phyloP scores from a whole-genome alignment of 202 grass and related monocot species.

The Digitaria exilis region DNA sequence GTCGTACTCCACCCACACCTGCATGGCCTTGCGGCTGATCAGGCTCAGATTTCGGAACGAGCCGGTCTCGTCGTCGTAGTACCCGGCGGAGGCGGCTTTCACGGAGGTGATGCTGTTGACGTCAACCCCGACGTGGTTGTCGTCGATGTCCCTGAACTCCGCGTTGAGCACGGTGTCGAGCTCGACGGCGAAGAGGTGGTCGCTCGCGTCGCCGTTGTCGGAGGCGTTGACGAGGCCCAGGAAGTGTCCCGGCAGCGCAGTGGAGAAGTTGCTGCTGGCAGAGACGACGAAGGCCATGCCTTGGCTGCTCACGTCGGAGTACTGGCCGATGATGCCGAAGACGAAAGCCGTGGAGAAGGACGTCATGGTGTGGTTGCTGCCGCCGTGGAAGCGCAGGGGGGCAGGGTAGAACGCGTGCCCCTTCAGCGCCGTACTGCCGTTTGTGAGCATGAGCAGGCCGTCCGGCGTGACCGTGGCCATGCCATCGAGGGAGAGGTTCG shows the following conservation, averaged over 20 bases:
- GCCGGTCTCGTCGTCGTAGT: constrained; percentile 17
- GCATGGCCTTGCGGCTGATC: constrained; percentile 25
- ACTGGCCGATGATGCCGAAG: constrained; percentile 34
- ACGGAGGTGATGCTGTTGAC: constrained; percentile 31
- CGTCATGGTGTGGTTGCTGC: background rate
- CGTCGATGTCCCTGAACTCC: constrained; percentile 38
- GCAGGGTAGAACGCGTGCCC: constrained; percentile 43
- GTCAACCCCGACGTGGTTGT: constrained; percentile 38
- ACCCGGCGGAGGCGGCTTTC: constrained; percentile 5
- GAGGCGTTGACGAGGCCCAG: constrained; percentile 33
- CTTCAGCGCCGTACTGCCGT: background rate
- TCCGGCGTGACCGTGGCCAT: constrained; percentile 24
- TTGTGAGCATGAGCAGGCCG: constrained; percentile 34
- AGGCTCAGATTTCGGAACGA: constrained; percentile 29
- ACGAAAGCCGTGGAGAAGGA: constrained; percentile 53
- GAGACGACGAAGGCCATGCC: constrained; percentile 42
- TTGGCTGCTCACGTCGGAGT: constrained; percentile 31
- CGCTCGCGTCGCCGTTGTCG: constrained; percentile 7
- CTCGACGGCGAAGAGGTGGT: constrained; percentile 47
- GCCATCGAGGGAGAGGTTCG: constrained; percentile 36
- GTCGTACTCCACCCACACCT: constrained; percentile 39
- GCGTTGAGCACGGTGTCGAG: constrained; percentile 38
- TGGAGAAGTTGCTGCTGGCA: constrained; percentile 5
- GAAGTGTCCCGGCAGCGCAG: constrained; percentile 24
- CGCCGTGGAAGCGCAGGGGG: constrained; percentile 2